Evolutionary conservation across 345 rosid genomes (phyloP).

Genomic region (Nasturtium officinale): DNA sequence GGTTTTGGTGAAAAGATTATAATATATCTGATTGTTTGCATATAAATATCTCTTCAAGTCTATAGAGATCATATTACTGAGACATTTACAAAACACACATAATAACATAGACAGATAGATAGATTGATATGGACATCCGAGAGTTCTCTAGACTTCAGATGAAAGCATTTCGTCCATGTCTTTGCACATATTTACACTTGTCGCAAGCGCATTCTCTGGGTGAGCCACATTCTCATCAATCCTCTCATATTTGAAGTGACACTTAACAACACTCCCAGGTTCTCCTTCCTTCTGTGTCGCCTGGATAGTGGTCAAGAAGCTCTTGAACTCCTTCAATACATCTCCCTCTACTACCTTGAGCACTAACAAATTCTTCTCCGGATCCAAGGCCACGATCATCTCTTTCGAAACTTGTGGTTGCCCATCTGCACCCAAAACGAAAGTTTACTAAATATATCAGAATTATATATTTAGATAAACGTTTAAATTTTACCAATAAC

Average conservation of each 20-base stretch:
- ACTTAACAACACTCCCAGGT: conserved; percentile 34
- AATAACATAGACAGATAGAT: conserved; percentile 19
- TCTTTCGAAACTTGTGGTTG: conserved; percentile 1
- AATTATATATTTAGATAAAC: neutral
- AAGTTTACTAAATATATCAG: neutral
- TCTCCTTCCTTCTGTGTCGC: conserved; percentile 25
- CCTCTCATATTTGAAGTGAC: conserved; percentile 29
- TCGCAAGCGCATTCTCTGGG: conserved; percentile 22
- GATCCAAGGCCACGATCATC: neutral
- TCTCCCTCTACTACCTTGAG: conserved; percentile 26
- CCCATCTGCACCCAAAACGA: conserved; percentile 31
- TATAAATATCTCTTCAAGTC: conserved; percentile 17
- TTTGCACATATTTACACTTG: neutral
- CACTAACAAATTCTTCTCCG: conserved; percentile 2
- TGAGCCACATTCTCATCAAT: conserved; percentile 19
- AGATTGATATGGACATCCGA: conserved; percentile 3
- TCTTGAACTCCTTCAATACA: conserved; percentile 26
- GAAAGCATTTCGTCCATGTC: conserved; percentile 25
- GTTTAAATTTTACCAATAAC: conserved; percentile 33
- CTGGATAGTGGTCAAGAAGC: conserved; percentile 4
- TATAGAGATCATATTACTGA: conserved; percentile 22
- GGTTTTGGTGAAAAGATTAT: too few relatives aligned
- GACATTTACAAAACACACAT: neutral
- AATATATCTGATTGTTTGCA: too few relatives aligned
- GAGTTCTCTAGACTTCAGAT: neutral